Percentiles rank a stretch among this genome's conserved stretches.
Conservation (phyloP, 2,329 filamentous ascomycete genomes). For the Alternaria sp. region DNA sequence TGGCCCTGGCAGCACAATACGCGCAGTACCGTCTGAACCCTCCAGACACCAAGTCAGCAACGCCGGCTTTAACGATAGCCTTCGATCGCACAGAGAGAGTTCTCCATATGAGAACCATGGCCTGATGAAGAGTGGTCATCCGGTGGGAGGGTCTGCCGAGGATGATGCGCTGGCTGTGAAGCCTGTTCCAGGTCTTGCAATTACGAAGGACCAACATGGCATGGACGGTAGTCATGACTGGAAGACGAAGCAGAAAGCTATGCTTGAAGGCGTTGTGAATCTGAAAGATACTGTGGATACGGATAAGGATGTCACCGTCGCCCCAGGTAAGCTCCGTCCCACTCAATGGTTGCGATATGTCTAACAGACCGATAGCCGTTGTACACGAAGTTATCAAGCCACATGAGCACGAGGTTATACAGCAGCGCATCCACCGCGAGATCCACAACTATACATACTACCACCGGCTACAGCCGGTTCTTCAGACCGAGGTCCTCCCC, state of each 20-base stretch:
- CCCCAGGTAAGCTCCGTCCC: slow-evolving; percentile 46
- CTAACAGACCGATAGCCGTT: slow-evolving; percentile 53
- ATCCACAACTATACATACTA: slow-evolving; percentile 63
- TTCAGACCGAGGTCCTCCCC: slow-evolving; percentile 62
- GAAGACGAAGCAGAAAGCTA: slow-evolving; percentile 14
- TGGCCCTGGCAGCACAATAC: neutral
- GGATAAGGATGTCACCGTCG: slow-evolving; percentile 47
- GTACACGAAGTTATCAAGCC: slow-evolving; percentile 59
- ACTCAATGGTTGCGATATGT: neutral
- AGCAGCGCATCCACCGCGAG: slow-evolving; percentile 61
- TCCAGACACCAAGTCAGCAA: slow-evolving; percentile 12
- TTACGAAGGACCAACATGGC: neutral
- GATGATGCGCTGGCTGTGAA: slow-evolving; percentile 3
- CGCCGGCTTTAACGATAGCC: slow-evolving; percentile 19
- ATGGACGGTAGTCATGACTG: slow-evolving; percentile 3
- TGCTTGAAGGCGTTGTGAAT: slow-evolving; percentile 46
- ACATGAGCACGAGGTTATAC: slow-evolving; percentile 55
- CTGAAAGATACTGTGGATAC: slow-evolving; percentile 51
- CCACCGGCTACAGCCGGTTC: slow-evolving; percentile 62
- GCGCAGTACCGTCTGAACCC: slow-evolving; percentile 5
- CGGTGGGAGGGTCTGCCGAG: neutral
- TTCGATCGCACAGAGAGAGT: slow-evolving; percentile 11
- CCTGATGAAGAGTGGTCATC: slow-evolving; percentile 15
- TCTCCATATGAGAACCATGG: slow-evolving; percentile 5
- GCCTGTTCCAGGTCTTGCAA: neutral